phyloP scores from a whole-genome alignment of 2,329 filamentous ascomycete genomes.

The Diaporthe ampelina region DNA sequence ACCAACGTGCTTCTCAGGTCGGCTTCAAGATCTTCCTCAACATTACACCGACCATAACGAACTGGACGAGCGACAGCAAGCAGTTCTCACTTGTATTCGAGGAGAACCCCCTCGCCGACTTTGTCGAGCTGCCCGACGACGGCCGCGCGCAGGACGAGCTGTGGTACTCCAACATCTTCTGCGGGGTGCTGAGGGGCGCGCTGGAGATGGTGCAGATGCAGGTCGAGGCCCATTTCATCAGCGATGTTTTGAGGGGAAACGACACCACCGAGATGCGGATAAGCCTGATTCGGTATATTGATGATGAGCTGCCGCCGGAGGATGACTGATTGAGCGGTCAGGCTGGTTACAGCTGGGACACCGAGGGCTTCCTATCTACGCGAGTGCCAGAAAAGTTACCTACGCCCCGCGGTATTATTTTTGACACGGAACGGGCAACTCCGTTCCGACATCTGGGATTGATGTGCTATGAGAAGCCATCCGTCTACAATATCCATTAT shows the following conservation, averaged over 20 bases:
- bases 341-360: too few relatives aligned
- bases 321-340: constrained; percentile 78
- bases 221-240: constrained; percentile 96
- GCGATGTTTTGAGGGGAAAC: constrained; percentile 91
- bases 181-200: constrained; percentile 89
- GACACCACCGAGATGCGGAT: constrained; percentile 98
- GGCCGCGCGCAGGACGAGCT: constrained; percentile 95
- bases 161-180: constrained; percentile 98
- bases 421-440: background rate
- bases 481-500: background rate
- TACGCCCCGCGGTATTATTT: background rate
- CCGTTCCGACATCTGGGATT: background rate
- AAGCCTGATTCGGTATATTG: constrained; percentile 91
- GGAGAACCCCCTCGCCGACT: constrained; percentile 96
- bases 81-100: constrained; percentile 97
- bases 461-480: background rate
- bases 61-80: constrained; percentile 96
- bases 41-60: constrained; percentile 91
- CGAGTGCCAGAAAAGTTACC: background rate
- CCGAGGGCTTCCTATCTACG: background rate
- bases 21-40: constrained; percentile 99
- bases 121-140: constrained; percentile 97
- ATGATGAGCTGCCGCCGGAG: constrained; percentile 96
- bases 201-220: constrained; percentile 99
- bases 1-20: constrained; percentile 68